Base-by-base conservation (phyloP, 768 basidiomycete species). In the Pholiota microspora region DNA sequence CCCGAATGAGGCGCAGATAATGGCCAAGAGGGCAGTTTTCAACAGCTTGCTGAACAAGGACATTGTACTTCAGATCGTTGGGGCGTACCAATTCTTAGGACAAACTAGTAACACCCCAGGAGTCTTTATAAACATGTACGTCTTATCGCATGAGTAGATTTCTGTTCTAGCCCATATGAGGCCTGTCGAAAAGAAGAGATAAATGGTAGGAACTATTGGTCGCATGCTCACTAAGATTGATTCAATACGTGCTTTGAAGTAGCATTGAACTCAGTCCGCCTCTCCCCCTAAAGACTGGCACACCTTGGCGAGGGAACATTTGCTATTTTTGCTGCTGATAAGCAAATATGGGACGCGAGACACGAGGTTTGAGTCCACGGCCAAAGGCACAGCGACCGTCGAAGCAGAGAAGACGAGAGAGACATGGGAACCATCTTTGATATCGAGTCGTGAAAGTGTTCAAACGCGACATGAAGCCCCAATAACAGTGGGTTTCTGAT, bases 11-110 rank as follows among this genome's bases (percentile, higher is more conserved):
- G 59, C 59, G 36, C 51, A 62, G 7, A 58, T 45, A 44, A 64
- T 45, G 31, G 61, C 62, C n/a, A 67, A 53, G 29, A 65, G 57
- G 34, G 64, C 58, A 9, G 56, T 57, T 7, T 52, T 44, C 21
- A 63, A 51, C 29, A 67, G 56, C 49, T 58, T 64, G 56, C 58
- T 55, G 58, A 65, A 64, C 5, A 56, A 54, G 27, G 54, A 21
- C 40, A 42, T 42, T 12, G 16, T 23, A 8, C 7, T 42, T 10
- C 1, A 42, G 40, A 8, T 42, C 21, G 40, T 23, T 12, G 9
- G 3, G 16, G 18, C 16, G 18, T 42, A 7, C 23, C 12, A 21
- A 42, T 8, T 10, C 21, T 42, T 42, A 16, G 9, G 9, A 21
- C 9, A 42, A 23, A 21, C 4, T 8, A 23, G 7, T 10, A 4